Conservation (phyloP, 352 stramenopile genomes). For the Thraustotheca clavata region DNA sequence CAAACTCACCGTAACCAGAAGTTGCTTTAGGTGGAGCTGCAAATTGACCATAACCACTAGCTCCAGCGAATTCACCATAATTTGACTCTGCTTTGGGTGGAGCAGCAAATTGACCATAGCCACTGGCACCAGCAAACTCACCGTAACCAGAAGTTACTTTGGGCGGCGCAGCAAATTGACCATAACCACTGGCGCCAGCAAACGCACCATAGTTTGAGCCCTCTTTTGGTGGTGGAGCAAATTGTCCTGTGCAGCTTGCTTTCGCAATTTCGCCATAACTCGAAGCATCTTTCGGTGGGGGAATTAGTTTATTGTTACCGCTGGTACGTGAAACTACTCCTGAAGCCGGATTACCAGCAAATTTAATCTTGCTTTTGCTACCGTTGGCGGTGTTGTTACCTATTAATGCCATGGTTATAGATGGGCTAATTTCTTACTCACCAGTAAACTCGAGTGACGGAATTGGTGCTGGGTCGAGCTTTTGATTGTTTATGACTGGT, state of each 20-base stretch:
- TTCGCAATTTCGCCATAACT: not conserved
- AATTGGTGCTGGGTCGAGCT: not conserved
- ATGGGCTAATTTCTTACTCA: slow-evolving; percentile 27
- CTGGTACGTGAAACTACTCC: no score
- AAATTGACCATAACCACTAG: slow-evolving; percentile 20
- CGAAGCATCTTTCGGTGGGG: not conserved
- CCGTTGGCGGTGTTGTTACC: not conserved
- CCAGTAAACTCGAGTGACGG: slow-evolving; percentile 22
- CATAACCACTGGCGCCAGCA: slow-evolving; percentile 33
- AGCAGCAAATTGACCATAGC: slow-evolving; percentile 21
- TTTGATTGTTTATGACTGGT: not conserved
- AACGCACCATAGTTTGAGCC: slow-evolving; percentile 32
- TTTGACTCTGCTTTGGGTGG: slow-evolving; percentile 1
- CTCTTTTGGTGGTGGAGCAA: not conserved
- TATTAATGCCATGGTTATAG: slow-evolving; percentile 11
- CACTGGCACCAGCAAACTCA: slow-evolving; percentile 23
- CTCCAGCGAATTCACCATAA: slow-evolving; percentile 21
- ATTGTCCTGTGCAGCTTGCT: not conserved
- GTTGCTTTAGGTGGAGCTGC: slow-evolving; percentile 9
- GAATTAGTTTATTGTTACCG: not conserved
- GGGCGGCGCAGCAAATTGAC: slow-evolving; percentile 28
- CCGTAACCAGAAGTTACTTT: slow-evolving; percentile 24
- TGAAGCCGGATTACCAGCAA: no score
- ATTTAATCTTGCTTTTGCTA: not conserved
- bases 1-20: slow-evolving; percentile 33